Base-by-base conservation (phyloP, 352 stramenopile species). In the Phytophthora sansomeana region DNA sequence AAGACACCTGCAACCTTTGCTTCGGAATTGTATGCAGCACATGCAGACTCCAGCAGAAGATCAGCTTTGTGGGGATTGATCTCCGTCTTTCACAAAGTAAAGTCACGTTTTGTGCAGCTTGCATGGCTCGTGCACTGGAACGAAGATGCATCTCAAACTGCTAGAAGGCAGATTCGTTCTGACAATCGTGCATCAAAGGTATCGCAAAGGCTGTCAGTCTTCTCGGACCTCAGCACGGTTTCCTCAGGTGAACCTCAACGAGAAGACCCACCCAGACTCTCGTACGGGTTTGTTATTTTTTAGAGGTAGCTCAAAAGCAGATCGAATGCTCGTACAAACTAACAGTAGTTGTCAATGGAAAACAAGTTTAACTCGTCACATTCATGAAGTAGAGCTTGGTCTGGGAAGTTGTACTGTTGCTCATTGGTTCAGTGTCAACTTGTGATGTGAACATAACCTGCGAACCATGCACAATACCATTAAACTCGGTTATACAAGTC, bases 31-130 rank as follows among this genome's bases (percentile, higher is more conserved):
- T 75, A 1, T 75, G 67, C 29, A 42, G 24, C 24, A 56, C 54
- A 35, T 75, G 67, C 36, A 67, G 41, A 39, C 41, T 75, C 2
- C 46, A 67, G 36, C 53, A 30, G 49, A 70, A 70, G 36, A 48
- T 75, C 17, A 71, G 61, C 56, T 75, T 75, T 9, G 41, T 72
- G 8, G 49, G 21, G 5, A 26, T 57, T 2, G 56, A 70, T 19
- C 54, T 66, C 7, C 51, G 44, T 28, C 39, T 72, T 7, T 44
- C 35, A 6, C 67, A 74, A 14, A 41, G 67, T 16, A 71, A 69
- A 19, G 58, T 75, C 16, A 51, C 47, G 3, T 79, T 81, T 38
- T 81, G 74, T 9, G 43, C 51, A 2, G 35, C 51, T 14, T 81
- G 74, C 39, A 65, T 79, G 16, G 42, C 55, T 41, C 35, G 57